A percentile compares a stretch with the other conserved stretches of the same genome.
Conservation (phyloP, 441 rosid species). For the Melastoma candidum region DNA sequence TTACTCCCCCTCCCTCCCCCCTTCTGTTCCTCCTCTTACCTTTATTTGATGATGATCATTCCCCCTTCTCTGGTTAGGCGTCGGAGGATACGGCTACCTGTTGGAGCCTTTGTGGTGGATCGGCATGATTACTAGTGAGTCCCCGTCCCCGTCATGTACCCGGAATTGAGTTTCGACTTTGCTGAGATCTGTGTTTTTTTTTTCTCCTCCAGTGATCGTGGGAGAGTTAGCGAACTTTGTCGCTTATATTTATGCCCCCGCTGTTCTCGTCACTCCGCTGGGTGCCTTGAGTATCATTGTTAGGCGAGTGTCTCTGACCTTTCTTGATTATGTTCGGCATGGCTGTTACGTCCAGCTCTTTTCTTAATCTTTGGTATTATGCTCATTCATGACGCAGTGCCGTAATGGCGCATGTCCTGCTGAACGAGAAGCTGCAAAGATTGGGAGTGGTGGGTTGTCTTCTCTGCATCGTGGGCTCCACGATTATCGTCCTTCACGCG, state of each 20-base stretch:
- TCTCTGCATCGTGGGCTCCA: conserved; percentile 16
- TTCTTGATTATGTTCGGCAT: no score
- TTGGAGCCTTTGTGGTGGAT: conserved; percentile 74
- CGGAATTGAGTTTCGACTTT: no score
- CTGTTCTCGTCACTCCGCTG: conserved; percentile 63
- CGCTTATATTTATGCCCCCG: conserved; percentile 64
- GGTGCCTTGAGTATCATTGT: conserved; percentile 74
- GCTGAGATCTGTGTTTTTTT: no score
- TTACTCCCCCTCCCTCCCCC: conserved; percentile 4
- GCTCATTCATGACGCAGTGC: conserved; percentile 7
- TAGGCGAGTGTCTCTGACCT: conserved; percentile 25
- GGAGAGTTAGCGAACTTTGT: conserved; percentile 65
- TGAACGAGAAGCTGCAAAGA: conserved; percentile 14
- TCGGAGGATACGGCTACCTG: conserved; percentile 61
- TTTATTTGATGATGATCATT: background rate
- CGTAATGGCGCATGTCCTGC: conserved; percentile 17
- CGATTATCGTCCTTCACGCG: conserved; percentile 17
- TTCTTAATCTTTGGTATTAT: no score
- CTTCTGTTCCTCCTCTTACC: background rate
- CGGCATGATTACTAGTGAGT: conserved; percentile 69
- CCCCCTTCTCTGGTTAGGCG: conserved; percentile 22
- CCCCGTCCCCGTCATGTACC: background rate
- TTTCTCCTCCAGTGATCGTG: conserved; percentile 34
- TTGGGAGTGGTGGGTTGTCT: conserved; percentile 20
- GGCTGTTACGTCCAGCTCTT: no score